A percentile compares a stretch with the other conserved stretches of the same genome.
phyloP scores from a whole-genome alignment of 2,329 filamentous ascomycete genomes.

The Fusarium tupiense region DNA sequence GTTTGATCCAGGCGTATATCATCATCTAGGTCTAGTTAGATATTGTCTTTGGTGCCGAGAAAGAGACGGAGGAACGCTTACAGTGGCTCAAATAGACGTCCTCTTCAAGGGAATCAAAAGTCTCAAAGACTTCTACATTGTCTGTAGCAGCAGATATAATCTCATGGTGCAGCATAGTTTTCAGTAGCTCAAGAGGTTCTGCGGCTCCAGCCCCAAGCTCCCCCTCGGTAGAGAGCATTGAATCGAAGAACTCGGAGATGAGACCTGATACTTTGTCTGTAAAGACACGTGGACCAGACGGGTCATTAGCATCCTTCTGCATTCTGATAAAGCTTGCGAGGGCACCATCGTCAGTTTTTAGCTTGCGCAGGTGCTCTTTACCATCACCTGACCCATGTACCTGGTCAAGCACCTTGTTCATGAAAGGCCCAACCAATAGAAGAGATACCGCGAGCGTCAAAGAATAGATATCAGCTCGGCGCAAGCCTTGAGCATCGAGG shows the following conservation, averaged over 20 bases:
- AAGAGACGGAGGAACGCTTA: neutral
- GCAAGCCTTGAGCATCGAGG: neutral
- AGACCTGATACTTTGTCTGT: neutral
- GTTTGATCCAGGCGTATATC: fast-evolving
- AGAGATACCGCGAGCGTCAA: neutral
- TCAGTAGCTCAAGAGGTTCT: neutral
- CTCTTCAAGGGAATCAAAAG: neutral
- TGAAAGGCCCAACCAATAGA: neutral
- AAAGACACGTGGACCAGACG: neutral
- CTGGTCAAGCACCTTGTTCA: neutral
- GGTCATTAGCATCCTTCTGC: neutral
- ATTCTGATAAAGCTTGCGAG: neutral
- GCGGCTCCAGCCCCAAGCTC: neutral
- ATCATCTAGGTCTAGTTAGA: neutral
- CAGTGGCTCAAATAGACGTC: neutral
- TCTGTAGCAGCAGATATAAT: neutral
- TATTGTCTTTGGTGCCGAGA: fast-evolving
- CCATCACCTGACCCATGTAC: neutral
- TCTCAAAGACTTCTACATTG: neutral
- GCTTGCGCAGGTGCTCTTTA: fast-evolving
- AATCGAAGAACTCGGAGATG: neutral
- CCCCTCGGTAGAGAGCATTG: neutral
- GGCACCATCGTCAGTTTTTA: neutral
- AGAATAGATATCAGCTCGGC: neutral
- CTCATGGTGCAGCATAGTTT: neutral